A percentile compares a stretch with the other conserved stretches of the same genome.
Evolutionary conservation across 164 flowering plant species (phyloP).

Genomic region (Piper betle): DNA sequence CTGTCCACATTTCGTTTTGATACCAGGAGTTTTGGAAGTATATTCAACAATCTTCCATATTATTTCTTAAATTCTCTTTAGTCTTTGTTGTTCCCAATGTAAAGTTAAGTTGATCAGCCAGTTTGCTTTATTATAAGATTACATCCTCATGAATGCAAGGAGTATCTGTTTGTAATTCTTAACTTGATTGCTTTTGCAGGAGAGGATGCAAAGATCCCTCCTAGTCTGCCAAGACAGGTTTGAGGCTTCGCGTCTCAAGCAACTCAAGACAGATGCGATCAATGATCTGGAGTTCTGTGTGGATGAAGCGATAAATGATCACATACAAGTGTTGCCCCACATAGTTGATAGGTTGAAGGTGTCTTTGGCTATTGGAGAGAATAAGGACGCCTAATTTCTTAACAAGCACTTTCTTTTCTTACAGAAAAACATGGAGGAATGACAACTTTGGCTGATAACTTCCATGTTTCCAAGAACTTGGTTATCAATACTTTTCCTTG

Average conservation of each 20-base stretch:
- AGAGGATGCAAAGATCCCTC: slow-evolving; percentile 60
- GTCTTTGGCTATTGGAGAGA: slow-evolving; percentile 15
- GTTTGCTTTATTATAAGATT: neutral
- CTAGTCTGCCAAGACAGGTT: slow-evolving; percentile 94
- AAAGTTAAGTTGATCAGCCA: neutral
- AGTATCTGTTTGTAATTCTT: too few relatives aligned
- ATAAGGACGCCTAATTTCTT: neutral
- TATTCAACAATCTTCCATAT: neutral
- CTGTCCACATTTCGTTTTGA: neutral
- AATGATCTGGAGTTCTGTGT: slow-evolving; percentile 68
- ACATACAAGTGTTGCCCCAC: slow-evolving; percentile 50
- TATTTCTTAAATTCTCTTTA: neutral
- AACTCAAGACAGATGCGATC: slow-evolving; percentile 24
- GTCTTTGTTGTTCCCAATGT: too few relatives aligned
- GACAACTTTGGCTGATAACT: too few relatives aligned
- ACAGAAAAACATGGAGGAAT: neutral
- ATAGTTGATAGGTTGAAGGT: slow-evolving; percentile 46
- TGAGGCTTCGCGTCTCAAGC: slow-evolving; percentile 63
- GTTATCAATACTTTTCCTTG: too few relatives aligned
- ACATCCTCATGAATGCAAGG: too few relatives aligned
- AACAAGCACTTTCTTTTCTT: neutral
- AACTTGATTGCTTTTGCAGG: slow-evolving; percentile 28
- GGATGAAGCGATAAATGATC: slow-evolving; percentile 53
- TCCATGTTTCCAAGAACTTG: too few relatives aligned
- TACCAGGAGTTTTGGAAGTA: neutral